Evolutionary conservation across 768 basidiomycete genomes (phyloP).

Genomic region (Ephemerocybe angulata): DNA sequence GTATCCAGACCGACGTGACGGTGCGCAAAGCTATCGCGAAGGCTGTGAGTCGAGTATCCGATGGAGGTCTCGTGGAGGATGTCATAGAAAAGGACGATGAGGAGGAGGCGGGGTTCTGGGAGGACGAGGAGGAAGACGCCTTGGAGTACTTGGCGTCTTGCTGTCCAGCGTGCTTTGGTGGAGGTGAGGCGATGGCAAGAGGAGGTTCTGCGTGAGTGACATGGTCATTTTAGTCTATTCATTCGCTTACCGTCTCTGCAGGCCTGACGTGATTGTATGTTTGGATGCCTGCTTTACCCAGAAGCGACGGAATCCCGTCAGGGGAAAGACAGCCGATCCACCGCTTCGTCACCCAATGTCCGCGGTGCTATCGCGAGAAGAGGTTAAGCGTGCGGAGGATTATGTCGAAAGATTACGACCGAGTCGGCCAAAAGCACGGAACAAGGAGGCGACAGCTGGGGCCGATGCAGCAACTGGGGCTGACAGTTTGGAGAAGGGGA

Average conservation of each 20-base stretch:
- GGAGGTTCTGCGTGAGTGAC: background rate
- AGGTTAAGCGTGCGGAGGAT: background rate
- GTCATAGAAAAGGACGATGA: no score
- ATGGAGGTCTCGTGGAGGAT: background rate
- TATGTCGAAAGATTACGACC: background rate
- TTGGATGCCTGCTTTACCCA: conserved; percentile 17
- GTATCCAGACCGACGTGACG: background rate
- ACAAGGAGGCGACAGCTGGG: background rate
- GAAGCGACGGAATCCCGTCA: conserved; percentile 1
- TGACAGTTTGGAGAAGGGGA: background rate
- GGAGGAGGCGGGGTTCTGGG: no score
- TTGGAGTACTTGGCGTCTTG: background rate
- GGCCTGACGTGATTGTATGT: conserved; percentile 12
- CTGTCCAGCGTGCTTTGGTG: background rate
- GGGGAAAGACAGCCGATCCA: conserved; percentile 3
- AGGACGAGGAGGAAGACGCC: background rate
- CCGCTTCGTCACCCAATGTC: conserved; percentile 6
- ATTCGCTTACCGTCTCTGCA: background rate
- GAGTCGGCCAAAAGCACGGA: background rate
- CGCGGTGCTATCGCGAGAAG: conserved; percentile 7
- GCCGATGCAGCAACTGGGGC: background rate
- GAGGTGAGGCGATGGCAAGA: background rate
- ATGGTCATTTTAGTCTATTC: background rate
- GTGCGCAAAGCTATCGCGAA: background rate
- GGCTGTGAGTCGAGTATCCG: background rate